Base-by-base conservation (phyloP, 176 grass and related monocot species). In the Carex parvula region DNA sequence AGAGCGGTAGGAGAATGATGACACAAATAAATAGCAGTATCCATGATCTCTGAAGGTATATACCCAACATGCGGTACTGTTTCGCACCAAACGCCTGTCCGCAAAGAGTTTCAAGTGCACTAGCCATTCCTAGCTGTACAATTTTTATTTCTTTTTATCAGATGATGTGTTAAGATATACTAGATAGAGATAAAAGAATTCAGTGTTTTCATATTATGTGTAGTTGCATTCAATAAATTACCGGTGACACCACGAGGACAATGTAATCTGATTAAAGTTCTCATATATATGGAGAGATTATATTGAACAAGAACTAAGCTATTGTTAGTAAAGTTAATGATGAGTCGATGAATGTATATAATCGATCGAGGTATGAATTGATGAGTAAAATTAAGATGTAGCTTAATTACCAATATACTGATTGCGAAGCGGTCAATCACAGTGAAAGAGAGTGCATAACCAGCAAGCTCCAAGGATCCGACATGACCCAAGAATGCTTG, bases 401-500 rank as follows among this genome's bases (percentile, higher is more conserved):
- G n/a, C 64, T 39, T 39, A 39, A 6, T n/a, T 82, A 94, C 93
- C 29, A 95, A 84, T 42, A 95, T 82, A 33, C 91, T 91, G 39
- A 84, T 84, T 77, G 88, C 79, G 84, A 95, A 92, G 11, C 89
- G 67, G 80, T 90, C 85, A 75, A 95, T 80, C 29, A 95, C 91
- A 48, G 91, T 95, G 89, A 89, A 91, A 85, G 90, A 89, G 83
- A 95, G 55, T 0, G 91, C 87, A 81, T 92, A 95, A 6, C 89
- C 93, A 53, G 93, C 93, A 70, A 95, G 91, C 82, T 95, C 89
- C 44, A 85, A 84, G 48, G 89, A 16, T 15, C 91, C 89, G 85
- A 95, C 84, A 84, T 95, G 93, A 2, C 90, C 91, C 73, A 95
- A n/a, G 93, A 95, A 92, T 8, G 93, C 91, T 70, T 92, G 88